Evolutionary conservation across 75 land plant genomes (phyloP), one percentile per base, ranked within the genome.

Genomic region (Larix kaempferi): DNA sequence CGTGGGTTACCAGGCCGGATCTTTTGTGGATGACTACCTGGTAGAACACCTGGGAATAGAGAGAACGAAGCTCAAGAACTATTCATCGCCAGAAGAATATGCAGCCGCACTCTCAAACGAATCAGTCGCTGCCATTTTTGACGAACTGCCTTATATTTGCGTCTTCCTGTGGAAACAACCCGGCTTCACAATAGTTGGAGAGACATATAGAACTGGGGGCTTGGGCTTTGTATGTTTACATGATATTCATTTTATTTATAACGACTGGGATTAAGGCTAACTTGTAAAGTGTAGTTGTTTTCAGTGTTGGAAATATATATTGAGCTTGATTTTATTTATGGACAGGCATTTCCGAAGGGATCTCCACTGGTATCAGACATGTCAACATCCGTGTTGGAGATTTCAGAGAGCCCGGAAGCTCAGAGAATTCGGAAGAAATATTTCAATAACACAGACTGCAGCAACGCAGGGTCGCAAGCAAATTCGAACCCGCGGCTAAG

Each of bases 261-360:
- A 1, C 33, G 1, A 29, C 1, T 29, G 1, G 33, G 33, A 0
- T 29, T 29, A 29, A 29, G 33, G 33, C 33, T 29, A 29, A 29
- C 33, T 1, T 29, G 33, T 29, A 29, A 29, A 29, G 0, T 29
- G 59, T 57, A 57, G 13, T 17, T 13, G 59, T 17, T 57, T 17
- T 57, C 1, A 1, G 1, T 57, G 13, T 13, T 17, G 17, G 59
- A 13, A 57, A 57, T 57, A 57, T 57, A 13, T 1, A 17, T 57
- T 57, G 59, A 17, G 33, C 1, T 1, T 29, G 33, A 29, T 29
- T 29, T 29, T 29, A 29, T 29, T 29, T 57, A 13, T 13, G 59
- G 13, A 73, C 85, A 89, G 91, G 91, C 83, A 3, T 89, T 89
- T 71, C 86, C 79, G 0, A 86, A 84, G 63, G 91, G 91, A 15